Evolutionary conservation across 2,329 filamentous ascomycete genomes (phyloP), one percentile per base, ranked within the genome.

Genomic region (Fusarium sp.): DNA sequence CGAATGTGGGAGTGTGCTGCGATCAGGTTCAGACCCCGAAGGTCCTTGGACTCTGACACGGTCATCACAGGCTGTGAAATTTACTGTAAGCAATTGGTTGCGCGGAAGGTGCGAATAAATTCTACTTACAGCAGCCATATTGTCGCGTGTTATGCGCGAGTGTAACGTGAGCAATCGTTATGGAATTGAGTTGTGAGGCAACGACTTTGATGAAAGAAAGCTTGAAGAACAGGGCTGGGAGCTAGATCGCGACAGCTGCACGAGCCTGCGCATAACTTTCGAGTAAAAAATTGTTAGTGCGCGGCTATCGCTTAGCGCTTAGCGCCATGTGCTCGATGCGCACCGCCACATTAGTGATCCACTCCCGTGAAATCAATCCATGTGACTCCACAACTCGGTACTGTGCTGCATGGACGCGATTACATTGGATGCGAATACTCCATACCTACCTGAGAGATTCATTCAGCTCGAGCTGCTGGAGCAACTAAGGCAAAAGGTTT

Each of bases 1-100:
- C 95, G 93, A 80, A 99, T 98, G 84, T 99, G 96, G 65, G 96
- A 99, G 87, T 99, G 96, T 68, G 96, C 96, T 71, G 96, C 96
- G 83, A 99, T 97, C 84, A 99, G 93, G 85, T 98, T 98, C 81
- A 99, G 91, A 75, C 95, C 95, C 78, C 95, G 93, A 82, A 98
- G 92, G 90, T 98, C 96, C 85, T 96, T 98, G 84, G 91, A 93
- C 88, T 98, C 96, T 81, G 95, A 94, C 83, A 98, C 91, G 79
- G 96, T 98, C 81, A 90, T 85, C 72, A 91, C 87, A 75, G 87
- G 88, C 88, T 90, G 75, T 54, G 70, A 63, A 64, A 60, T 61
- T 59, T 71, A 69, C 76, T 45, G 68, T 79, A 63, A 80, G 75
- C 59, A 62, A 55, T 36, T 42, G n/a, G 33, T 64, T 41, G 52